phyloP scores from a whole-genome alignment of 306 rosid species.

The Vigna reflexopilosa region DNA sequence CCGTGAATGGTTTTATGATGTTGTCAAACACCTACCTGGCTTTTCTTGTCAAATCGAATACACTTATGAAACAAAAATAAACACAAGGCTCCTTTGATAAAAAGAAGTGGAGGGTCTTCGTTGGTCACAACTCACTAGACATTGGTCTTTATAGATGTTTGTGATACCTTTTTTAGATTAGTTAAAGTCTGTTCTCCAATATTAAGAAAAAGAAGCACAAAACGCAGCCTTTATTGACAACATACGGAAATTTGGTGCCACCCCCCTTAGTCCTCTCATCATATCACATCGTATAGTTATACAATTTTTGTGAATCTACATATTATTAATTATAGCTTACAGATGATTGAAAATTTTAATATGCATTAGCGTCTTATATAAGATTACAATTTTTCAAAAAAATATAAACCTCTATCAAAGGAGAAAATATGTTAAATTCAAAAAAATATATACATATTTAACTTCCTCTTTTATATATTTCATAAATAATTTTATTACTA shows the following conservation, averaged over 20 bases:
- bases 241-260: constrained; percentile 24
- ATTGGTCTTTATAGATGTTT: constrained; percentile 38
- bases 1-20: constrained; percentile 21
- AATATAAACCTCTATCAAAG: too few species aligned
- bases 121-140: constrained; percentile 16
- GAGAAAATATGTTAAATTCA: too few species aligned
- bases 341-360: too few species aligned
- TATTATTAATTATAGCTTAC: too few species aligned
- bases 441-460: too few species aligned
- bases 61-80: background rate
- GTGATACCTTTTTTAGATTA: constrained; percentile 42
- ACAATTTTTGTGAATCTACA: background rate
- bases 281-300: background rate
- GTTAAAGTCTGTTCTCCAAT: constrained; percentile 44
- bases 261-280: constrained; percentile 14
- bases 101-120: background rate
- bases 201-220: constrained; percentile 27
- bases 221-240: constrained; percentile 52
- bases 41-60: constrained; percentile 8
- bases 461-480: too few species aligned
- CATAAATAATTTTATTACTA: too few species aligned
- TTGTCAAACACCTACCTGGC: constrained; percentile 5
- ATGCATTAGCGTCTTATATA: too few species aligned
- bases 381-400: too few species aligned
- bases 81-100: background rate